Evolutionary conservation across 306 rosid species (phyloP).

Genomic region (Lathyrus aphaca): DNA sequence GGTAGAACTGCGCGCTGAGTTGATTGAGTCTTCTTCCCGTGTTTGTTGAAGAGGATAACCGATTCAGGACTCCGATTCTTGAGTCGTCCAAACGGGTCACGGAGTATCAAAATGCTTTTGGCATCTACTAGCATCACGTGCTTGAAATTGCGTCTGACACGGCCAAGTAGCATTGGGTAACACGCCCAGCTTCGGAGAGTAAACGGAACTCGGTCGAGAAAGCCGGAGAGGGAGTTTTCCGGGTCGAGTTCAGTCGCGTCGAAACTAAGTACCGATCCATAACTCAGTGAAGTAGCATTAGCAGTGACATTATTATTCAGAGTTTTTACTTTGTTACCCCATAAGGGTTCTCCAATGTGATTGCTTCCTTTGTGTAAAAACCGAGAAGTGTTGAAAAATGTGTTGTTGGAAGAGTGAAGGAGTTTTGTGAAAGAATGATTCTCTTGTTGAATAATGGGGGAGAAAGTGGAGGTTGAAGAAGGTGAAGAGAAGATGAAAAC

Average conservation of each 20-base stretch:
- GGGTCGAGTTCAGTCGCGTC: slow-evolving; percentile 82
- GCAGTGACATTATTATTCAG: slow-evolving; percentile 16
- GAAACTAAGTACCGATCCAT: slow-evolving; percentile 84
- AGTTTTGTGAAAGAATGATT: slow-evolving; percentile 57
- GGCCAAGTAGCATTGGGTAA: slow-evolving; percentile 85
- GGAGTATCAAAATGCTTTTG: slow-evolving; percentile 45
- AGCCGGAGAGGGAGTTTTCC: slow-evolving; percentile 86
- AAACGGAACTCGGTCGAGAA: slow-evolving; percentile 62
- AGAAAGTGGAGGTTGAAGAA: slow-evolving; percentile 38
- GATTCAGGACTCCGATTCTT: slow-evolving; percentile 65
- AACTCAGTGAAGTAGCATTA: slow-evolving; percentile 39
- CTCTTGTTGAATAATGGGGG: slow-evolving; percentile 55
- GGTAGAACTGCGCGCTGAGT: slow-evolving; percentile 42
- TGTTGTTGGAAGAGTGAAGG: neutral
- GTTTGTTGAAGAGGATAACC: slow-evolving; percentile 46
- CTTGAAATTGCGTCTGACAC: slow-evolving; percentile 72
- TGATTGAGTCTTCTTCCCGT: slow-evolving; percentile 47
- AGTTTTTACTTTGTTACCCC: slow-evolving; percentile 53
- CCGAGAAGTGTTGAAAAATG: slow-evolving; percentile 50
- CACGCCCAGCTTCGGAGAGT: slow-evolving; percentile 84
- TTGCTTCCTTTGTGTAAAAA: slow-evolving; percentile 41
- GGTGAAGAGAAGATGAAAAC: slow-evolving; percentile 62
- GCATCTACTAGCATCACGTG: slow-evolving; percentile 67
- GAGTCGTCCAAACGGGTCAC: slow-evolving; percentile 64
- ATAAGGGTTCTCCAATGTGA: slow-evolving; percentile 52